These are phyloP conservation scores for Nematodospora anomalae DNA, from an alignment of 1,139 yeast genomes.

Conservation along the genomic window DNA sequence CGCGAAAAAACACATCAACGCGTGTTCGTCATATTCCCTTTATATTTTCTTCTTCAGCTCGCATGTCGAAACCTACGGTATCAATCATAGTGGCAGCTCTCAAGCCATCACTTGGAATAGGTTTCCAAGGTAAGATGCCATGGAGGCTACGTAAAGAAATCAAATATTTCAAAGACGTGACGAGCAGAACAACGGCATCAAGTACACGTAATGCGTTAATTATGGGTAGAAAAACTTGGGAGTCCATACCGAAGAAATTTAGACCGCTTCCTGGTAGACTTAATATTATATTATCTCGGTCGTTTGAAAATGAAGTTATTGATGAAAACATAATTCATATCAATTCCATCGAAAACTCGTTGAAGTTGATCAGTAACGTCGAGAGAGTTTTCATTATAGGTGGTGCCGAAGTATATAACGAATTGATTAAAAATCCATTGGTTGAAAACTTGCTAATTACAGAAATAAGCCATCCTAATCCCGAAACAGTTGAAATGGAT, in stretches of 20 bases:
- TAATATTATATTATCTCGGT: conserved; percentile 73
- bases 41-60: too few species aligned
- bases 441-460: conserved; percentile 72
- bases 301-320: conserved; percentile 19
- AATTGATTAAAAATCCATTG: conserved; percentile 43
- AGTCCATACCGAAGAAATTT: conserved; percentile 80
- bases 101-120: conserved; percentile 80
- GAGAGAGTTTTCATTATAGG: conserved; percentile 82
- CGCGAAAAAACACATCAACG: too few species aligned
- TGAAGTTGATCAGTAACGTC: conserved; percentile 27
- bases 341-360: conserved; percentile 47
- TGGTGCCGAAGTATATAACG: conserved; percentile 83
- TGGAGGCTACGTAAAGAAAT: conserved; percentile 87
- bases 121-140: conserved; percentile 77
- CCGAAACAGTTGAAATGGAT: conserved; percentile 54
- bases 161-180: conserved; percentile 77
- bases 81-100: conserved; percentile 83
- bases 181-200: conserved; percentile 42
- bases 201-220: conserved; percentile 68
- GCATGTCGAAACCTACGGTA: conserved; percentile 28
- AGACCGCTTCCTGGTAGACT: conserved; percentile 77
- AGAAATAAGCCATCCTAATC: conserved; percentile 47
- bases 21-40: too few species aligned
- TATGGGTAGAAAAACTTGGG: conserved; percentile 98
- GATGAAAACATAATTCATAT: conserved; percentile 41